Base-by-base conservation (phyloP, 306 rosid species). In the Sindora glabra region DNA sequence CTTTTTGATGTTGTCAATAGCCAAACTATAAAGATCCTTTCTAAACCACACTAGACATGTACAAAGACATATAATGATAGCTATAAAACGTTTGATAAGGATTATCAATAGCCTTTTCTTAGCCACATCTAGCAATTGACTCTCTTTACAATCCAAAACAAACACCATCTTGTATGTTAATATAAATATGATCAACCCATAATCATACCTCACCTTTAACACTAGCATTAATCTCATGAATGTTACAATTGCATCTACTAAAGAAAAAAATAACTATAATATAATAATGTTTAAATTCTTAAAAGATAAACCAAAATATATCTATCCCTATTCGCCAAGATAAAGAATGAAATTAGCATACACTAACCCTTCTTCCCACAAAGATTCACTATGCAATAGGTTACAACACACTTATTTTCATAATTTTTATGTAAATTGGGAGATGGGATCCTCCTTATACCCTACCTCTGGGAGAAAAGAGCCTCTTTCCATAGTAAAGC, bases 11-110 rank as follows among this genome's bases (percentile, higher is more conserved):
- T 91, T 83, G 58, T 40, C 26, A 48, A 89, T 71, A 59, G 81
- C 79, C 4, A 77, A 76, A 58, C 72, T 74, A 41, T 85, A 96
- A 44, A 91, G 82, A 62, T 91, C 97, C 74, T 83, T 78, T 23
- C 96, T 95, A n/a, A 94, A 95, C 96, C 96, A 91, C 3, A 87
- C 96, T 34, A 96, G 97, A 16, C 81, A 83, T 60, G 87, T 73
- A 17, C 79, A 68, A 59, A 85, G 77, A 41, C 90, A 83, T 19
- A 91, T 72, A 60, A 82, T 38, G 1, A 83, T 81, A 77, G 95
- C 84, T 16, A 80, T 74, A 3, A 65, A 71, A 15, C 86, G 81
- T 14, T 96, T 95, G 22, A 90, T 65, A 29, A 85, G 26, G 11
- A 83, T 77, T 17, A 95, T 90, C 0, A 86, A 77, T 14, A 87